phyloP scores from a whole-genome alignment of 441 rosid species.

The Gossypium davidsonii region DNA sequence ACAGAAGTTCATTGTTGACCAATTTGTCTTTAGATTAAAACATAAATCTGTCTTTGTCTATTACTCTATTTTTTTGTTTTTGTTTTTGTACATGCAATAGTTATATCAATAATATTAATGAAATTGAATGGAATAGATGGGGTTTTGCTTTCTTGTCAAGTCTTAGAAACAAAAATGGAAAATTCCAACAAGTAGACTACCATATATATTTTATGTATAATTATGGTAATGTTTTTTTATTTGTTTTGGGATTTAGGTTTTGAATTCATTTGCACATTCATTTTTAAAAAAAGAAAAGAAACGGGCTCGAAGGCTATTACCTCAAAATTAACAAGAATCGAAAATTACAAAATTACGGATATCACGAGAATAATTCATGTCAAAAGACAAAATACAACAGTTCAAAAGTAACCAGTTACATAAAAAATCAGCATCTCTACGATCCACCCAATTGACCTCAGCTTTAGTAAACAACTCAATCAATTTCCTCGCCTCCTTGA shows the following conservation, averaged over 20 bases:
- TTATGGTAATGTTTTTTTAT: background rate
- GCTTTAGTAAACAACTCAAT: too few relatives aligned
- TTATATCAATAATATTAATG: background rate
- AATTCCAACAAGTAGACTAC: background rate
- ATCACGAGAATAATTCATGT: too few relatives aligned
- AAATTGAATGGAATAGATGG: background rate
- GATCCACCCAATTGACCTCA: too few relatives aligned
- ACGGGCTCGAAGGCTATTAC: too few relatives aligned
- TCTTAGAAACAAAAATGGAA: background rate
- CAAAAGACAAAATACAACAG: too few relatives aligned
- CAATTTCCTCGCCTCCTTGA: too few relatives aligned
- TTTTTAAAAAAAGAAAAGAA: too few relatives aligned
- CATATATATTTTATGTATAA: too few relatives aligned
- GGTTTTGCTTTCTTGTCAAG: slow-evolving; percentile 4
- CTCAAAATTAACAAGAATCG: too few relatives aligned
- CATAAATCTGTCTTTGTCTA: background rate
- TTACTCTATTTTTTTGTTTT: background rate
- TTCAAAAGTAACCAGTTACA: too few relatives aligned
- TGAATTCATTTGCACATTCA: background rate
- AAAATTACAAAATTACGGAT: too few relatives aligned
- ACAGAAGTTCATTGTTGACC: slow-evolving; percentile 31
- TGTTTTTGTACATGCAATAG: background rate
- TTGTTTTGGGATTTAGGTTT: background rate
- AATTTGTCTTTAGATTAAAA: background rate
- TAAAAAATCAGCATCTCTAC: too few relatives aligned